Percentiles rank a stretch among this genome's conserved stretches.
These are phyloP conservation scores for Cercospora zeae-maydis DNA, from an alignment of 2,329 filamentous ascomycete genomes.

Conservation along the genomic window DNA sequence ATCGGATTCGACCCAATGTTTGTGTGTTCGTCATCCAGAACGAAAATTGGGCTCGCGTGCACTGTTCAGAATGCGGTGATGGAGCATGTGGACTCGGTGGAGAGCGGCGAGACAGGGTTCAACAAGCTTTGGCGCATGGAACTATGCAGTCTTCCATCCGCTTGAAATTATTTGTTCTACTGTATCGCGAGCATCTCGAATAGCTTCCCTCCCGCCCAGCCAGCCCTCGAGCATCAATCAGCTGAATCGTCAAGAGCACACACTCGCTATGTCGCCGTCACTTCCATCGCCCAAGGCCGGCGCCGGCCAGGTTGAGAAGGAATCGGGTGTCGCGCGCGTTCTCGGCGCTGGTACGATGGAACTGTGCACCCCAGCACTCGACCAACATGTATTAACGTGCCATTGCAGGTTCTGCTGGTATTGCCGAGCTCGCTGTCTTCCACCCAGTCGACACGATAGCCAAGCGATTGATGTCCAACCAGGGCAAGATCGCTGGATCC, in stretches of 20 bases:
- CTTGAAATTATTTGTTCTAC: not conserved
- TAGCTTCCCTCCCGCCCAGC: not conserved
- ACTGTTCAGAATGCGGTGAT: not conserved
- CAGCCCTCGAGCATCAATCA: not conserved
- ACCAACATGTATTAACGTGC: slow-evolving; percentile 6
- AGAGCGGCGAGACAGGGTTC: not conserved
- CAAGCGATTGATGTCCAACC: slow-evolving; percentile 99
- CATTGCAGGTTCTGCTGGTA: slow-evolving; percentile 75
- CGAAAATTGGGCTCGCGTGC: not conserved
- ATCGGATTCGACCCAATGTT: not conserved
- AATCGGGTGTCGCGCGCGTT: slow-evolving; percentile 83
- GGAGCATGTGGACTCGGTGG: not conserved
- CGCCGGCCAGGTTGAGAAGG: slow-evolving; percentile 62
- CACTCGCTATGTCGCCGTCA: slow-evolving; percentile 28
- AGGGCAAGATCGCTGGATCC: slow-evolving; percentile 62
- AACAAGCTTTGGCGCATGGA: not conserved
- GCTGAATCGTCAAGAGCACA: not conserved
- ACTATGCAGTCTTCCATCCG: not conserved
- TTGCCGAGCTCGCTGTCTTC: slow-evolving; percentile 89
- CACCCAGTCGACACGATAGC: slow-evolving; percentile 97
- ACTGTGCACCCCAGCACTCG: not conserved
- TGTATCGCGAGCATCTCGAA: not conserved
- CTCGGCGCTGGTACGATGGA: slow-evolving; percentile 74
- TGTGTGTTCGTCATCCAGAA: not conserved
- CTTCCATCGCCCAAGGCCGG: slow-evolving; percentile 26